These are phyloP conservation scores for Candida sp. DNA, from an alignment of 1,139 yeast species.

Conservation along the genomic window DNA sequence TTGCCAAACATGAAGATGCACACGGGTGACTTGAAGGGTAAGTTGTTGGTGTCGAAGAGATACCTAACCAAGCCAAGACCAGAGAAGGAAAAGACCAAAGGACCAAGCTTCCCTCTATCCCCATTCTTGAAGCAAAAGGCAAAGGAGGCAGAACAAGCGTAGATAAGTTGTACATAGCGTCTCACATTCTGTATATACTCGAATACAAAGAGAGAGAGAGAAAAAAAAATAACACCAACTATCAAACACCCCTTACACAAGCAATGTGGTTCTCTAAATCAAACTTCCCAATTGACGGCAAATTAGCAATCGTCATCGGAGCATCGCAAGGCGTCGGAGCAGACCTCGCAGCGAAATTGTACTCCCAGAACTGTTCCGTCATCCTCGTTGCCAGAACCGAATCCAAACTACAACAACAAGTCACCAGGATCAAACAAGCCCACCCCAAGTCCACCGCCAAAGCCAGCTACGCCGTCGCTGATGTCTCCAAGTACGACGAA, in stretches of 20 bases:
- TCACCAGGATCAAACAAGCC: constrained; percentile 38
- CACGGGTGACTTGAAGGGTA: constrained; percentile 28
- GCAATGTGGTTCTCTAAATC: constrained; percentile 30
- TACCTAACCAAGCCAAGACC: constrained; percentile 38
- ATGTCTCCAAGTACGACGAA: constrained; percentile 60
- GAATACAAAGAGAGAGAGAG: background rate
- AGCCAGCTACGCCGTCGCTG: constrained; percentile 61
- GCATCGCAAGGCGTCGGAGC: constrained; percentile 97
- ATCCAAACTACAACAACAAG: constrained; percentile 54
- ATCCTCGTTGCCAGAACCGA: constrained; percentile 79
- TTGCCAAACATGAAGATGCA: constrained; percentile 34
- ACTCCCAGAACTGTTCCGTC: constrained; percentile 62
- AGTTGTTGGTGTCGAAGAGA: constrained; percentile 39
- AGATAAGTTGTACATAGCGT: background rate
- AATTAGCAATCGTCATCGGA: constrained; percentile 83
- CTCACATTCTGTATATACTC: constrained; percentile 1
- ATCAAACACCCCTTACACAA: background rate
- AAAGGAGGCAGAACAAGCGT: constrained; percentile 1
- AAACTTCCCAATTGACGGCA: constrained; percentile 42
- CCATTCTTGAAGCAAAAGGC: constrained; percentile 30
- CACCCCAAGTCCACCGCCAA: constrained; percentile 23
- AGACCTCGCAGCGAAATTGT: constrained; percentile 69
- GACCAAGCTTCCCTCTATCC: constrained; percentile 34
- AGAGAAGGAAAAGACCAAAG: constrained; percentile 9
- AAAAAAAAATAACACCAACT: background rate